Evolutionary conservation across 2,329 filamentous ascomycete species (phyloP).

Genomic region (Exserohilum rostratum): DNA sequence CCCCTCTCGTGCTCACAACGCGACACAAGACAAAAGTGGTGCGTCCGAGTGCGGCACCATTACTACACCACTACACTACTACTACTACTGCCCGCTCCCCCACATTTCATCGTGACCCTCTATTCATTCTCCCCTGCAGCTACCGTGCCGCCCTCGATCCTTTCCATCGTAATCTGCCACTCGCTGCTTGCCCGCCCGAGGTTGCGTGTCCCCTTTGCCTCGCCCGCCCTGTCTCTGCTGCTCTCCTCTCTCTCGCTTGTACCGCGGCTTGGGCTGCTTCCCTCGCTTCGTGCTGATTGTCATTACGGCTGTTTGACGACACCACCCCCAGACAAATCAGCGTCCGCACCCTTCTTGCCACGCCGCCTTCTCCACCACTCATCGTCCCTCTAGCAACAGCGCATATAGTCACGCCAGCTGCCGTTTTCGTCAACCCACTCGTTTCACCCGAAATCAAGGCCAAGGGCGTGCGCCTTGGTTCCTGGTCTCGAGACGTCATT

Average conservation of each 20-base stretch:
- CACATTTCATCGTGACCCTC: not conserved
- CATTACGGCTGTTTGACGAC: constrained; percentile 8
- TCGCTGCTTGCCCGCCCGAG: not conserved
- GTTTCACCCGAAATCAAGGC: constrained; percentile 1
- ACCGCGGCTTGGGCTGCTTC: not conserved
- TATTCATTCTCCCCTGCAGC: constrained; percentile 1
- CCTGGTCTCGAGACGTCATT: constrained; percentile 31
- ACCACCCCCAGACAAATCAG: constrained; percentile 2
- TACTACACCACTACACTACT: not conserved
- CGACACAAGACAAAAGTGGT: not conserved
- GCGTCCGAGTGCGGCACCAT: too few relatives aligned
- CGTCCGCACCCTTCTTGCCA: constrained; percentile 4
- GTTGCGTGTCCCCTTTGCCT: constrained; percentile 10
- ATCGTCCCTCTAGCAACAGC: not conserved
- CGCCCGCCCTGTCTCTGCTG: constrained; percentile 5
- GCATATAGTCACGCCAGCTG: constrained; percentile 1
- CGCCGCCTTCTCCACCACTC: not conserved
- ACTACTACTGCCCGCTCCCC: not conserved
- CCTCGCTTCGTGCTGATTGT: constrained; percentile 4
- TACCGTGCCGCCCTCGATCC: not conserved
- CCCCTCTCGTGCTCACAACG: not conserved
- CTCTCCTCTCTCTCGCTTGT: not conserved
- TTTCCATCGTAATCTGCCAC: not conserved
- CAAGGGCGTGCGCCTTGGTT: constrained; percentile 17
- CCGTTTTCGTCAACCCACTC: constrained; percentile 1